phyloP scores from a whole-genome alignment of 1,139 yeast genomes.

The Blastobotrys apis region DNA sequence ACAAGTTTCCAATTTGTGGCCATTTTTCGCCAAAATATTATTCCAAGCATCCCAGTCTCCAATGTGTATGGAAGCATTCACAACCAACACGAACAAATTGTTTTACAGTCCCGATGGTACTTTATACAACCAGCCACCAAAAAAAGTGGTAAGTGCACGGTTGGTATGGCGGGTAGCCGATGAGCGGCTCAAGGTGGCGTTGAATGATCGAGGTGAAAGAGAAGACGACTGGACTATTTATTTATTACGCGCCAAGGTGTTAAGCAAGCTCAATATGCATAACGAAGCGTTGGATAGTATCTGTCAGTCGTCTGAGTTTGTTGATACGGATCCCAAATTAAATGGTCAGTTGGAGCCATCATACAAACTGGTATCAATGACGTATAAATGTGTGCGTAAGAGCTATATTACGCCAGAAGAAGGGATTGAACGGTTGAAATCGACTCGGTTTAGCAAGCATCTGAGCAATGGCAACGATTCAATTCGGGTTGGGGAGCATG shows the following conservation, averaged over 20 bases:
- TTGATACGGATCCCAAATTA: constrained; percentile 39
- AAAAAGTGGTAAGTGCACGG: constrained; percentile 11
- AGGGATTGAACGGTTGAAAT: constrained; percentile 7
- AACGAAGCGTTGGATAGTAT: constrained; percentile 22
- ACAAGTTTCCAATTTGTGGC: constrained; percentile 49
- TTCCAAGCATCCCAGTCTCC: constrained; percentile 58
- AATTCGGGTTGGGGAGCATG: constrained; percentile 5
- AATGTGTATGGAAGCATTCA: constrained; percentile 46
- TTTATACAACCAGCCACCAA: constrained; percentile 12
- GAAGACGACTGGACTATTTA: constrained; percentile 56
- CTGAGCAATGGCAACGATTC: background rate
- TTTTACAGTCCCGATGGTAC: constrained; percentile 28
- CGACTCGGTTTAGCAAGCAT: constrained; percentile 6
- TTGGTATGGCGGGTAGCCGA: constrained; percentile 20
- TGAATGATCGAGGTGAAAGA: constrained; percentile 25
- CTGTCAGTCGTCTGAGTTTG: constrained; percentile 31
- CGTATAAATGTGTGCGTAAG: constrained; percentile 51
- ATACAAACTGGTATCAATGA: constrained; percentile 55
- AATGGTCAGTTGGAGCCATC: constrained; percentile 67
- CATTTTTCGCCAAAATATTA: constrained; percentile 54
- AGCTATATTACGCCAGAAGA: constrained; percentile 24
- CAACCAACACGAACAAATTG: constrained; percentile 24
- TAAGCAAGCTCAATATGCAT: constrained; percentile 41
- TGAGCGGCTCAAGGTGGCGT: constrained; percentile 28
- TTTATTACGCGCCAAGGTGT: constrained; percentile 58